A percentile compares a stretch with the other conserved stretches of the same genome.
phyloP scores from a whole-genome alignment of 139 green algal species.

The Prasinococcaceae sp. region DNA sequence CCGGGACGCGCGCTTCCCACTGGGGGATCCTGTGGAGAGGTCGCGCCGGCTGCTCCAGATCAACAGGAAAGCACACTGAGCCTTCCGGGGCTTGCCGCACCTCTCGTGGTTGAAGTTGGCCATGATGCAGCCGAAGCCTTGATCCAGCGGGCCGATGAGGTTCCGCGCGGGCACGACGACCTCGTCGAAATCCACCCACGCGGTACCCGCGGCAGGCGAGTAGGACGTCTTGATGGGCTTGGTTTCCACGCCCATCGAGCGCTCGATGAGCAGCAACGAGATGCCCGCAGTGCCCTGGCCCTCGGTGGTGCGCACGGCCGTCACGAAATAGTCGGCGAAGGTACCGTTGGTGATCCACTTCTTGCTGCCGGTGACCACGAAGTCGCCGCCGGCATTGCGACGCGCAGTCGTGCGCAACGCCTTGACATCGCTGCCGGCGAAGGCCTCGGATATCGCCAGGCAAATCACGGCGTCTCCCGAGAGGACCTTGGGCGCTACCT shows the following conservation, averaged over 20 bases:
- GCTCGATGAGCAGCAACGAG: constrained; percentile 21
- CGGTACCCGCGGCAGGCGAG: constrained; percentile 15
- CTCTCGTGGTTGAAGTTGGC: constrained; percentile 24
- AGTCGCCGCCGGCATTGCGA: constrained; percentile 4
- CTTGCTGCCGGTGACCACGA: constrained; percentile 22
- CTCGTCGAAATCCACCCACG: constrained; percentile 22
- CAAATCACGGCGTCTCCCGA: constrained; percentile 21
- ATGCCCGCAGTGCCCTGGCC: constrained; percentile 6
- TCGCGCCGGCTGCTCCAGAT: no score
- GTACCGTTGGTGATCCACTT: constrained; percentile 31
- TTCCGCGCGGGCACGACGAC: constrained; percentile 21
- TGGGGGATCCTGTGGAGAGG: no score
- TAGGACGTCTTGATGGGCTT: constrained; percentile 20
- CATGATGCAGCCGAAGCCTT: constrained; percentile 23
- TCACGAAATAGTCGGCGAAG: constrained; percentile 28
- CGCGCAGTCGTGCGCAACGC: constrained; percentile 12
- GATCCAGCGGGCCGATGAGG: constrained; percentile 13
- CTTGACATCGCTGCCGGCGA: constrained; percentile 15
- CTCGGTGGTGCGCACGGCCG: constrained; percentile 13
- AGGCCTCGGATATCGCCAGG: constrained; percentile 20
- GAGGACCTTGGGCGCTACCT: constrained; percentile 6
- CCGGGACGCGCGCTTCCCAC: no score
- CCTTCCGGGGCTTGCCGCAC: no score
- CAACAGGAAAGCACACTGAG: no score
- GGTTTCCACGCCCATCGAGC: constrained; percentile 11